Base-by-base conservation (phyloP, 129 eudicot genomes). In the Escallonia rubra region DNA sequence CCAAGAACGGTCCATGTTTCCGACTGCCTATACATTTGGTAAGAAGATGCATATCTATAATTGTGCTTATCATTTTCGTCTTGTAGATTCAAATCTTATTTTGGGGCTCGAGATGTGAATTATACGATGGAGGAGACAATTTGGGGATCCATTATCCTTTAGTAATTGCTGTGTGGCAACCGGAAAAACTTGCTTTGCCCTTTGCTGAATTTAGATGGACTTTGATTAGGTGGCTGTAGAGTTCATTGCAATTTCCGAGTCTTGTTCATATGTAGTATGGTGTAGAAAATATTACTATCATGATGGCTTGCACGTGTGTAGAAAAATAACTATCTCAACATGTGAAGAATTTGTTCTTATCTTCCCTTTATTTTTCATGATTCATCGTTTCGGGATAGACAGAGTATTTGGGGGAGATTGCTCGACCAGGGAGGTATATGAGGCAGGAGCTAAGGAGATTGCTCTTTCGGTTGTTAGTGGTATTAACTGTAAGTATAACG, bases 381-480 rank as follows among this genome's bases (percentile, higher is more conserved):
- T 78, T 67, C 8, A 54, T 63, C 54, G 49, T 45, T 71, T 64
- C 69, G 71, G 67, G 70, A 69, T 65, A 94, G 99, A 94, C 73
- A 87, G 93, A 79, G 99, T 94, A 82, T 94, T 74, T 74, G 75
- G 96, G 48, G 99, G 99, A 41, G 99, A 94, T 71, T 82, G 90
- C 75, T 64, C 83, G 7, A 89, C 99, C 39, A 89, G 91, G 85
- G 88, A 84, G 74, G 97, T 89, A 8, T 94, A 94, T 66, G 99
- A 94, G 44, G 90, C 80, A 69, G 99, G 95, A 74, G 80, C 85
- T 54, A 89, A 89, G 83, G 97, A 87, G 52, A 94, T 94, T 79
- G 96, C 93, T 64, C 93, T 94, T 73, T 94, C 96, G 15, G 99
- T 94, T 75, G 97, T 94, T 70, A 86, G 90, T 77, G 99, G 99